Evolutionary conservation across 768 basidiomycete species (phyloP).

Genomic region (Suillus subalutaceus): DNA sequence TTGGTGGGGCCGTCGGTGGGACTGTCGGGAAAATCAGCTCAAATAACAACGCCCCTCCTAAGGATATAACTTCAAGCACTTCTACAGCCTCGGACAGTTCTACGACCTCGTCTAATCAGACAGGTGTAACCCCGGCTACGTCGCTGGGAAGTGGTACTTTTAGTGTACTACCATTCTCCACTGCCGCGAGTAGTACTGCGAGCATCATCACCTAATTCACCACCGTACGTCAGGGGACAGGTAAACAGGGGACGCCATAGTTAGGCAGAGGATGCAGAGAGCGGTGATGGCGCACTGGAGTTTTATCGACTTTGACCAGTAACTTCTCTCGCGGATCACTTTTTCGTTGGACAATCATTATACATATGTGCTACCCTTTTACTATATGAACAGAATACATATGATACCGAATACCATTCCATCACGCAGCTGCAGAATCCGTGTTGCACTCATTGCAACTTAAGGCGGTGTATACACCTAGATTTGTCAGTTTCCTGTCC

Average conservation of each 20-base stretch:
- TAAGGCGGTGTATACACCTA: too few relatives aligned
- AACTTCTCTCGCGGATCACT: background rate
- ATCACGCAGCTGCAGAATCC: background rate
- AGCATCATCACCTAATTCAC: too few relatives aligned
- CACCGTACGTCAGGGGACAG: too few relatives aligned
- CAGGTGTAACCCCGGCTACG: background rate
- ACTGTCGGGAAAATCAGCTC: conserved; percentile 34
- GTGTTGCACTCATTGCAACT: background rate
- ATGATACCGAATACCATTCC: background rate
- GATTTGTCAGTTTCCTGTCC: background rate
- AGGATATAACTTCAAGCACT: too few relatives aligned
- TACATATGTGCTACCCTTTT: background rate
- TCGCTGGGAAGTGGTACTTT: too few relatives aligned
- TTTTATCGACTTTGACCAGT: background rate
- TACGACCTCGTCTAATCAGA: background rate
- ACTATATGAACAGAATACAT: background rate
- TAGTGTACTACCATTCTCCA: too few relatives aligned
- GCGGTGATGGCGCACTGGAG: background rate
- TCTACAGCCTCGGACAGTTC: too few relatives aligned
- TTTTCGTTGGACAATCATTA: background rate
- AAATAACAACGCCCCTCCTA: background rate
- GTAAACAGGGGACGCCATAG: too few relatives aligned
- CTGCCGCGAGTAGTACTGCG: too few relatives aligned
- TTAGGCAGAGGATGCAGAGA: background rate
- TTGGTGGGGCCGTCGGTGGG: conserved; percentile 64